phyloP scores from a whole-genome alignment of 208 protist species.

The Blechomonas ayalai region DNA sequence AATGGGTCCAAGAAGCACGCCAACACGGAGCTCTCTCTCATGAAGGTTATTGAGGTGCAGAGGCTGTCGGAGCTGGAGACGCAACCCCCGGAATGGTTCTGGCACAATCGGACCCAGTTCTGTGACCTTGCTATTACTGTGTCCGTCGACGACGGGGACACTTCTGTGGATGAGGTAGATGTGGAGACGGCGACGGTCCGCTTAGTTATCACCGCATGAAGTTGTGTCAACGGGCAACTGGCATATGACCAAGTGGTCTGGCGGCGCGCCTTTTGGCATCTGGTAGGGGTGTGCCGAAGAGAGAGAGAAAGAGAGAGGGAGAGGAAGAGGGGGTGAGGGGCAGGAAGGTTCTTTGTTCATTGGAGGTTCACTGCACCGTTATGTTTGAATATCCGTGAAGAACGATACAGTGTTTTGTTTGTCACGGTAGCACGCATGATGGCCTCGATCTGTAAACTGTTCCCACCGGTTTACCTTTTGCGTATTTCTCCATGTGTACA shows the following conservation, averaged over 20 bases:
- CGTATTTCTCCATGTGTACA: too few species aligned
- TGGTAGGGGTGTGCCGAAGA: neutral
- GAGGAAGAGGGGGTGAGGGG: too few species aligned
- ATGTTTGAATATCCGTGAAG: too few species aligned
- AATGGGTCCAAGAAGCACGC: constrained; percentile 60
- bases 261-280: too few species aligned
- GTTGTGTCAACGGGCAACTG: neutral
- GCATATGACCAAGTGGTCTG: too few species aligned
- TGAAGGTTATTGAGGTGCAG: constrained; percentile 79
- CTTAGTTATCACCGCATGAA: constrained; percentile 23
- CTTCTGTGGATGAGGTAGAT: constrained; percentile 70
- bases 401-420: too few species aligned
- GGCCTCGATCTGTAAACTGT: too few species aligned
- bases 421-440: too few species aligned
- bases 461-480: too few species aligned
- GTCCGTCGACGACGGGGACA: constrained; percentile 63
- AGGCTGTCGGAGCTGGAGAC: constrained; percentile 50
- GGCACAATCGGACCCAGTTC: constrained; percentile 72
- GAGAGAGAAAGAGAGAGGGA: neutral
- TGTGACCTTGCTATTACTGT: constrained; percentile 70
- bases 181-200: constrained; percentile 77
- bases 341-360: too few species aligned
- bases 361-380: too few species aligned
- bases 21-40: constrained; percentile 68
- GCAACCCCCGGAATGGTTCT: constrained; percentile 44